Conservation (phyloP, 768 basidiomycete species). For the Russula griseocarnosa region DNA sequence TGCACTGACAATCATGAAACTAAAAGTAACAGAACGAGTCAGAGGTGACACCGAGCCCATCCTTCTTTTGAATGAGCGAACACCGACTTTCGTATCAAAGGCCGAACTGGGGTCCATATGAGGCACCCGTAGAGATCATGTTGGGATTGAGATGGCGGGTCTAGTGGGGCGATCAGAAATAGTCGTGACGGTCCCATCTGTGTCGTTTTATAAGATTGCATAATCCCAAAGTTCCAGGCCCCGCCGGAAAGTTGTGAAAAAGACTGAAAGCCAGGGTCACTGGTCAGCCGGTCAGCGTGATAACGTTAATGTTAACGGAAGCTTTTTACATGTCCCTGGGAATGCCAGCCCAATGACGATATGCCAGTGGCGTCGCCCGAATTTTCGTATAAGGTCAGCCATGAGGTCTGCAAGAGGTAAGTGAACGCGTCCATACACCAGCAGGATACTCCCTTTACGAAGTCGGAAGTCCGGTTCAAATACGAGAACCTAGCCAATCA, state of each 20-base stretch:
- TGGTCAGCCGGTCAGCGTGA: no score
- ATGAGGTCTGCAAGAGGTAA: no score
- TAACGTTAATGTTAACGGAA: neutral
- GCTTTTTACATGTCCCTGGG: constrained; percentile 1
- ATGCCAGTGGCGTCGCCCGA: neutral
- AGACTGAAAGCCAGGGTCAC: neutral
- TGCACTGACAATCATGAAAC: constrained; percentile 49
- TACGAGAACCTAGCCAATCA: neutral
- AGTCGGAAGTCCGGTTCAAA: neutral
- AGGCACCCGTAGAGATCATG: constrained; percentile 19
- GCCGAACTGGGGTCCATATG: constrained; percentile 12
- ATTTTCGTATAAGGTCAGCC: neutral
- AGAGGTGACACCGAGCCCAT: neutral
- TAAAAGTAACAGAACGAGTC: constrained; percentile 29
- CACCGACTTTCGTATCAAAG: constrained; percentile 10
- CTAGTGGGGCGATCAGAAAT: neutral
- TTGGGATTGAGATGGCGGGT: neutral
- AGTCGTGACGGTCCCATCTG: neutral
- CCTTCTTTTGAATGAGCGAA: neutral
- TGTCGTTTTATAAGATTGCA: neutral
- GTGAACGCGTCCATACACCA: neutral
- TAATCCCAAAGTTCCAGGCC: neutral
- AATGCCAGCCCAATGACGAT: neutral
- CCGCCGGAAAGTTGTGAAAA: neutral
- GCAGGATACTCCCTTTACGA: neutral